phyloP scores from a whole-genome alignment of 108 stramenopile genomes.

The Pseudonitzschia multistriata region DNA sequence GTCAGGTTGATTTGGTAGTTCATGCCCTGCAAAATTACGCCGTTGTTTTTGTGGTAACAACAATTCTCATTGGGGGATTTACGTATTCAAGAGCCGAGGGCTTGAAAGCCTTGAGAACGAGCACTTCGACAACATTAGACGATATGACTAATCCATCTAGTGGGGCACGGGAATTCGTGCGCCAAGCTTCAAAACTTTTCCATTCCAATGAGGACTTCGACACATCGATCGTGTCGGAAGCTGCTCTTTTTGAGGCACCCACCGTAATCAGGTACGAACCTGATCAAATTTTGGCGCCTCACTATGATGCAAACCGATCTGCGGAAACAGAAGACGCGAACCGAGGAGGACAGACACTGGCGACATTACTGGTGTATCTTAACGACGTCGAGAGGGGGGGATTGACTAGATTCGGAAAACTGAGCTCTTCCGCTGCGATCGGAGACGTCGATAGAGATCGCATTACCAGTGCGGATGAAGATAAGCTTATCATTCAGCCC shows the following conservation, averaged over 20 bases:
- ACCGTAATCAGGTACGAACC: conserved; percentile 73
- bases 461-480: conserved; percentile 10
- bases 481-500: conserved; percentile 57
- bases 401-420: conserved; percentile 63
- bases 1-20: conserved; percentile 46
- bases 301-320: conserved; percentile 78
- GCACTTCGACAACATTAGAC: conserved; percentile 71
- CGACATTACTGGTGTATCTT: conserved; percentile 75
- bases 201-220: conserved; percentile 1
- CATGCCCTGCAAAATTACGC: conserved; percentile 67
- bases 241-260: conserved; percentile 68
- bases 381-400: conserved; percentile 80
- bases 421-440: conserved; percentile 29
- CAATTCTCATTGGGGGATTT: conserved; percentile 42
- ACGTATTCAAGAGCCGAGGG: conserved; percentile 52
- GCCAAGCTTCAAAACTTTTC: conserved; percentile 51
- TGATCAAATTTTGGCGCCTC: conserved; percentile 68
- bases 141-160: conserved; percentile 35
- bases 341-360: conserved; percentile 77
- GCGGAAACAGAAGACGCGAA: conserved; percentile 73
- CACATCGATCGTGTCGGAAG: conserved; percentile 24
- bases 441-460: neutral
- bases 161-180: conserved; percentile 57
- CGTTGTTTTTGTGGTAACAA: conserved; percentile 43
- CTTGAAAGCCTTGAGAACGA: conserved; percentile 57